Base-by-base conservation (phyloP, 169 alveolate species). In the Eimeria zaria region DNA sequence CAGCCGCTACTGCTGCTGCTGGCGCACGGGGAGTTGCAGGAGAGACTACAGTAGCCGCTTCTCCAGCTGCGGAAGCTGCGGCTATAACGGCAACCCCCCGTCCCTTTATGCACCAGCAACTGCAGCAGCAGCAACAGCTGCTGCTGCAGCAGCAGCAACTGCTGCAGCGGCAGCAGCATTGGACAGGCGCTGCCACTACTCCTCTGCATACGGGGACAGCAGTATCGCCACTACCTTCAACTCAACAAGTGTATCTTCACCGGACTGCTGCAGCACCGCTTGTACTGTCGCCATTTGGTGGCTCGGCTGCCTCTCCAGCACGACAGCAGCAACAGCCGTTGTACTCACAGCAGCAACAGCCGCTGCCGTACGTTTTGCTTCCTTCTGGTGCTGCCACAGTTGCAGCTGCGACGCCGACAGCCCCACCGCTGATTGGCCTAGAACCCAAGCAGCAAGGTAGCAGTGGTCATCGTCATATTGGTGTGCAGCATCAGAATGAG, bases 241-340 rank as follows among this genome's bases (percentile, higher is more conserved):
- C 88, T 30, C 93, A 87, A 36, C 93, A 87, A 83, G 41, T 87
- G 93, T 87, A 36, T 48, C 83, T 60, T 22, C 93, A 87, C 81
- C 83, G 73, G 22, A 18, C 93, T 27, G 78, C 93, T 41, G 83
- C 93, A 27, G 67, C 78, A n/a, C 93, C 93, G 30, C 60, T 87
- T 62, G 93, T 87, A 48, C 48, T 87, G 64, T 87, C 93, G 4
- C 78, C 81, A 24, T 87, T 87, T 62, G 62, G 64, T 48, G 81
- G 81, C 67, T 48, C 93, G 22, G 39, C 93, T 1, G 12, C 64
- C 58, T n/a, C 93, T 36, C 81, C 93, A 30, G 24, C 93, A 8
- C 62, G 51, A 83, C 93, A 87, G 81, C 93, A 87, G 64, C 93
- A 87, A 48, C 91, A 83, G 73, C 91, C 55, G 46, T 83, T 83